Conservation (phyloP, 257 asterid genomes). For the Linaria vulgaris region DNA sequence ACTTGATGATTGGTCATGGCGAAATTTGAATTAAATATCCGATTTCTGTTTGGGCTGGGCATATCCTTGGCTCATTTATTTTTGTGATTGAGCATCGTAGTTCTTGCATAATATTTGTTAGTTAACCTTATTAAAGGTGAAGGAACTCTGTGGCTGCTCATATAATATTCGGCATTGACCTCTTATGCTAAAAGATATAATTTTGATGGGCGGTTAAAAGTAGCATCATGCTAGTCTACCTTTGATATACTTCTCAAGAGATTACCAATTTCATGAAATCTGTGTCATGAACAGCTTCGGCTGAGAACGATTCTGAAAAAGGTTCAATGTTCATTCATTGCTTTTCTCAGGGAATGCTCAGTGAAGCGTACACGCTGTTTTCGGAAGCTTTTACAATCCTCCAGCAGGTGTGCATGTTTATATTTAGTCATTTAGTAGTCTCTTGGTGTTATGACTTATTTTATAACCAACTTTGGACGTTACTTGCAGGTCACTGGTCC, state of each 20-base stretch:
- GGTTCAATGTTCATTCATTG: neutral
- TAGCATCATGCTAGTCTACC: conserved; percentile 8
- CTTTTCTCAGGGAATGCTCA: conserved; percentile 71
- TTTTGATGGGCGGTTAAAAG: neutral
- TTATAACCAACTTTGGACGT: conserved; percentile 11
- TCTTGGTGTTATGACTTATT: conserved; percentile 10
- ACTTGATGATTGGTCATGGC: neutral
- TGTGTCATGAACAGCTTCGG: neutral
- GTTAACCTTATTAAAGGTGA: neutral
- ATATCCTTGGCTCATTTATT: neutral
- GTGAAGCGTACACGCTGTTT: conserved; percentile 78
- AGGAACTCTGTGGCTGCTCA: conserved; percentile 1
- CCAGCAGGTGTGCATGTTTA: conserved; percentile 63
- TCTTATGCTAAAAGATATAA: neutral
- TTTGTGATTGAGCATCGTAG: neutral
- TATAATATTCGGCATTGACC: neutral
- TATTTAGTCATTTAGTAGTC: conserved; percentile 18
- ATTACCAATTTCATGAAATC: neutral
- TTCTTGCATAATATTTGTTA: neutral
- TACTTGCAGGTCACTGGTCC: conserved; percentile 95
- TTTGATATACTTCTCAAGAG: conserved; percentile 3
- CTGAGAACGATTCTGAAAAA: neutral
- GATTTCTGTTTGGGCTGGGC: neutral
- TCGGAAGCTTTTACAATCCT: conserved; percentile 91
- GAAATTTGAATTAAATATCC: conserved; percentile 9